Evolutionary conservation across 495 filamentous ascomycete species (phyloP).

Genomic region (Parachaetomium inaequale): DNA sequence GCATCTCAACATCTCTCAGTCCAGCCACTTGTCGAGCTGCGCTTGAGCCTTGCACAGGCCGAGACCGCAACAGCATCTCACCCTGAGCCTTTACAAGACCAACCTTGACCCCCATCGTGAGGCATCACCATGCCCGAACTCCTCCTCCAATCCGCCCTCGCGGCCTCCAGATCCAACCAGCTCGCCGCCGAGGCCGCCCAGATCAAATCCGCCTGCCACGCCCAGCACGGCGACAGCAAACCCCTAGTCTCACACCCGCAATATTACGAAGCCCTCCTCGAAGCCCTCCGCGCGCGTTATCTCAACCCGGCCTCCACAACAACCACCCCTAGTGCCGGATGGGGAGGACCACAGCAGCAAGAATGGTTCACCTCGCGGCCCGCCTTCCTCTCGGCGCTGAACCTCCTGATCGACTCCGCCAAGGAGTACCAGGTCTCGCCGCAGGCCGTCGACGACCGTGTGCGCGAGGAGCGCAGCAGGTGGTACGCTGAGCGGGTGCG

Average conservation of each 20-base stretch:
- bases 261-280: constrained; percentile 39
- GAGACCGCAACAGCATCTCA: too few species aligned
- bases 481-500: constrained; percentile 43
- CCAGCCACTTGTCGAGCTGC: too few species aligned
- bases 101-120: too few species aligned
- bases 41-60: too few species aligned
- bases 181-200: constrained; percentile 18
- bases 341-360: constrained; percentile 14
- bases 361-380: constrained; percentile 46
- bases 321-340: neutral
- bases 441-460: constrained; percentile 37
- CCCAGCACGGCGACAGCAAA: constrained; percentile 23
- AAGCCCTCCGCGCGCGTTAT: constrained; percentile 37
- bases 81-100: neutral
- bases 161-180: constrained; percentile 18
- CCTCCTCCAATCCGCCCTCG: constrained; percentile 26
- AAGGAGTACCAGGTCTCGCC: constrained; percentile 36
- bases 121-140: constrained; percentile 23
- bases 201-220: constrained; percentile 24
- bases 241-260: constrained; percentile 36
- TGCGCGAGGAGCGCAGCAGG: constrained; percentile 41
- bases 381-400: constrained; percentile 40
- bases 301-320: constrained; percentile 18
- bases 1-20: too few species aligned
- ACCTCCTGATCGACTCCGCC: constrained; percentile 38